Percentiles rank a stretch among this genome's conserved stretches.
Evolutionary conservation across 2,329 filamentous ascomycete genomes (phyloP).

Genomic region (Peltaster fructicola): DNA sequence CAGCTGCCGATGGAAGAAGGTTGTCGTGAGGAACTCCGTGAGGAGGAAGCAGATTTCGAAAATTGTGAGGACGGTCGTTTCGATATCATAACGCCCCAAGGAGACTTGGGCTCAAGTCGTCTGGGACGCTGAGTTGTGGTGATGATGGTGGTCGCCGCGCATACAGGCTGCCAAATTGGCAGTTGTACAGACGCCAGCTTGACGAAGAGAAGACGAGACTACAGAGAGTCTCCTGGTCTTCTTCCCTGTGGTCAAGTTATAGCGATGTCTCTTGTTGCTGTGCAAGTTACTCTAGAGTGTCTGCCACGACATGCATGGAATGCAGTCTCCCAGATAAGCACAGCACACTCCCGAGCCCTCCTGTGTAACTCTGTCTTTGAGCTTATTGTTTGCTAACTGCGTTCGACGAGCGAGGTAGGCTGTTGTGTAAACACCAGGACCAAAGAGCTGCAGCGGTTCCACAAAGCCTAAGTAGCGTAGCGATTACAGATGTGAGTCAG

Average conservation of each 20-base stretch:
- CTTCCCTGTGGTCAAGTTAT: too few species aligned
- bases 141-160: constrained; percentile 7
- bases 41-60: constrained; percentile 13
- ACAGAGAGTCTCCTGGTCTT: too few species aligned
- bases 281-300: too few species aligned
- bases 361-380: too few species aligned
- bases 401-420: not conserved
- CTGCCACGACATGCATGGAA: too few species aligned
- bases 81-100: constrained; percentile 15
- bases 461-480: too few species aligned
- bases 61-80: constrained; percentile 14
- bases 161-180: constrained; percentile 15
- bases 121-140: constrained; percentile 7
- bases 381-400: too few species aligned
- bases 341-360: too few species aligned
- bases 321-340: too few species aligned
- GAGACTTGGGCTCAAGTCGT: constrained; percentile 7
- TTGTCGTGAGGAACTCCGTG: constrained; percentile 10
- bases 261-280: too few species aligned
- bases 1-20: constrained; percentile 15
- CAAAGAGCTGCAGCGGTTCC: too few species aligned
- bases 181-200: constrained; percentile 18
- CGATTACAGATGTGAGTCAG: too few species aligned
- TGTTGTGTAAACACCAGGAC: not conserved
- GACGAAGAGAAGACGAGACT: constrained; percentile 6